Evolutionary conservation across 257 asterid genomes (phyloP).

Genomic region (Phtheirospermum japonicum): DNA sequence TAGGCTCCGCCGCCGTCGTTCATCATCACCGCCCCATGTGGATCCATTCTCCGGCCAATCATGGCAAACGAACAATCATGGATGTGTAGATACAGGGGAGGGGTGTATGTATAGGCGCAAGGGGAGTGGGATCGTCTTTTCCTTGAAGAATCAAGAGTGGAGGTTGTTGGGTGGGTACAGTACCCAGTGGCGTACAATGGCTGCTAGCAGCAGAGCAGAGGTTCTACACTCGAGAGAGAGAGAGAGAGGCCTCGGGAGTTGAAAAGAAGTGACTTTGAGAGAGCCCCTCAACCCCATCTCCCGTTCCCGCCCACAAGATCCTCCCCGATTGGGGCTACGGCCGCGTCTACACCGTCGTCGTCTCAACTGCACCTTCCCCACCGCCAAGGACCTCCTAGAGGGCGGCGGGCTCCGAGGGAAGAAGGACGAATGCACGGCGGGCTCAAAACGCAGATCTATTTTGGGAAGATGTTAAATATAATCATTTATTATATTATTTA

Average conservation of each 20-base stretch:
- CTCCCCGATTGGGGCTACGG: too few relatives aligned
- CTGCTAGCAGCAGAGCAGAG: slow-evolving; percentile 29
- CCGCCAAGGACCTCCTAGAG: too few relatives aligned
- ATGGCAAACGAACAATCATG: slow-evolving; percentile 28
- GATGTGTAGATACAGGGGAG: slow-evolving; percentile 22
- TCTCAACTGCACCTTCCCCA: too few relatives aligned
- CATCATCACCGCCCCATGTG: slow-evolving; percentile 46
- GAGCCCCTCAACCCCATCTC: too few relatives aligned
- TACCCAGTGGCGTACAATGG: slow-evolving; percentile 44
- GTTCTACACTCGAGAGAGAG: slow-evolving; percentile 25
- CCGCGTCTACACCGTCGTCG: too few relatives aligned
- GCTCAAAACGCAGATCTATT: too few relatives aligned
- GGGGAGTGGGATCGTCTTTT: slow-evolving; percentile 24
- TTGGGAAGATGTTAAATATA: too few relatives aligned
- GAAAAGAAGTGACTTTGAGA: slow-evolving; percentile 50
- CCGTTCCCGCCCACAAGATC: too few relatives aligned
- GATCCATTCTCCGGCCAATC: slow-evolving; percentile 44
- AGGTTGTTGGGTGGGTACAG: slow-evolving; percentile 47
- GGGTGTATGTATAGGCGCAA: slow-evolving; percentile 24
- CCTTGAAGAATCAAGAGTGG: slow-evolving; percentile 34
- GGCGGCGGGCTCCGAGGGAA: too few relatives aligned
- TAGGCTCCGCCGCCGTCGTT: slow-evolving; percentile 43
- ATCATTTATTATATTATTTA: too few relatives aligned
- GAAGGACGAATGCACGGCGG: too few relatives aligned
- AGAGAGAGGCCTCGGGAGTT: slow-evolving; percentile 44